Conservation (phyloP, 2,329 filamentous ascomycete genomes). For the Fusarium algeriense region DNA sequence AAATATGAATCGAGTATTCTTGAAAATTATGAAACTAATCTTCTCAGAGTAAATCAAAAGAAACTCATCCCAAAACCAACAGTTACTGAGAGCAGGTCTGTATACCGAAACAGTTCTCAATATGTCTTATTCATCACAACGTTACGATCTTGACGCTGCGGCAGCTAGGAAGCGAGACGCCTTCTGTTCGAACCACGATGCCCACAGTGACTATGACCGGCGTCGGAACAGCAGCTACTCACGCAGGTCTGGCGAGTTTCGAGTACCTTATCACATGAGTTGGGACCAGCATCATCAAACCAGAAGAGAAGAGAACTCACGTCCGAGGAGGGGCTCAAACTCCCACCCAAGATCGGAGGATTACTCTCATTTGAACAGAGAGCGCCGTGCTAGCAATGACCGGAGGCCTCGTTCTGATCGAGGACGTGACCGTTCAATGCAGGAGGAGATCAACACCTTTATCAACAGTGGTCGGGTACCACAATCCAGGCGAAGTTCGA, state of each 20-base stretch:
- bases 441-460: slow-evolving; percentile 7
- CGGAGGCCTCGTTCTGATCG: not conserved
- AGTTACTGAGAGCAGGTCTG: slow-evolving; percentile 5
- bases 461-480: slow-evolving; percentile 5
- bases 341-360: not conserved
- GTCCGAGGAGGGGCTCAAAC: not conserved
- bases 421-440: slow-evolving; percentile 2
- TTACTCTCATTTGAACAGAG: not conserved
- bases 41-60: not conserved
- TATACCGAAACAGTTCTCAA: not conserved
- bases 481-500: slow-evolving; percentile 3
- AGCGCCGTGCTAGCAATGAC: not conserved
- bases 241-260: not conserved
- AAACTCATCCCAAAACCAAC: not conserved
- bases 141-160: slow-evolving; percentile 12
- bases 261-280: not conserved
- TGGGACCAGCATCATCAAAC: not conserved
- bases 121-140: slow-evolving; percentile 32
- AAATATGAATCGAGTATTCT: not conserved
- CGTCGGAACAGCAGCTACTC: not conserved
- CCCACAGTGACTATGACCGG: not conserved
- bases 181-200: not conserved
- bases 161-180: slow-evolving; percentile 11
- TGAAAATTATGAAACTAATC: not conserved
- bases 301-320: not conserved